A percentile compares a stretch with the other conserved stretches of the same genome.
Conservation (phyloP, 805 yeast genomes). For the Torulaspora microellipsoides region DNA sequence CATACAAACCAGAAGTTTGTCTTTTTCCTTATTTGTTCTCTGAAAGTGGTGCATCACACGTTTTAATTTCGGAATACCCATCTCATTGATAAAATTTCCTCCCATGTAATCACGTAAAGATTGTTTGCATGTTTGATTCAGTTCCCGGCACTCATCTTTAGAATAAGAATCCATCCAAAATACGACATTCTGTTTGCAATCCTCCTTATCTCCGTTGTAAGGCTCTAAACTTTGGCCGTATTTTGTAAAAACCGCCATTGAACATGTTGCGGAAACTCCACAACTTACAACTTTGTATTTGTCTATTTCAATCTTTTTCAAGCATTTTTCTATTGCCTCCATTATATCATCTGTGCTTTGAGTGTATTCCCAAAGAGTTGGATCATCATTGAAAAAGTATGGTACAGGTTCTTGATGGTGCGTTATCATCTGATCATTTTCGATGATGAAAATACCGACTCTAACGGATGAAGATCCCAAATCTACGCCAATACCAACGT, state of each 20-base stretch:
- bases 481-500: slow-evolving; percentile 42
- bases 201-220: slow-evolving; percentile 26
- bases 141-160: slow-evolving; percentile 28
- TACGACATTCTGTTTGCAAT: slow-evolving; percentile 39
- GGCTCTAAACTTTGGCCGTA: slow-evolving; percentile 25
- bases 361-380: slow-evolving; percentile 31
- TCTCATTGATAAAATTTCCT: slow-evolving; percentile 48
- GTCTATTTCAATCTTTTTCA: slow-evolving; percentile 10
- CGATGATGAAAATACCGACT: slow-evolving; percentile 30
- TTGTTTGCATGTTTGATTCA: slow-evolving; percentile 29
- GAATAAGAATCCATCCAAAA: slow-evolving; percentile 60
- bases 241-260: slow-evolving; percentile 44
- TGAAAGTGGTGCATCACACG: slow-evolving; percentile 34
- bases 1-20: slow-evolving; percentile 35
- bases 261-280: slow-evolving; percentile 55
- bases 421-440: slow-evolving; percentile 16
- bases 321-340: slow-evolving; percentile 28
- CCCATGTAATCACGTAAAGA: slow-evolving; percentile 34
- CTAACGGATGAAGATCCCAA: slow-evolving; percentile 50
- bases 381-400: slow-evolving; percentile 22
- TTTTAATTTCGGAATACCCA: slow-evolving; percentile 52
- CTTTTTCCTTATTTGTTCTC: slow-evolving; percentile 12
- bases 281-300: slow-evolving; percentile 23
- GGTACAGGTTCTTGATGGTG: slow-evolving; percentile 19
- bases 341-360: slow-evolving; percentile 42